These are phyloP conservation scores for Thelonectria olida DNA, from an alignment of 2,329 filamentous ascomycete genomes.

Conservation along the genomic window DNA sequence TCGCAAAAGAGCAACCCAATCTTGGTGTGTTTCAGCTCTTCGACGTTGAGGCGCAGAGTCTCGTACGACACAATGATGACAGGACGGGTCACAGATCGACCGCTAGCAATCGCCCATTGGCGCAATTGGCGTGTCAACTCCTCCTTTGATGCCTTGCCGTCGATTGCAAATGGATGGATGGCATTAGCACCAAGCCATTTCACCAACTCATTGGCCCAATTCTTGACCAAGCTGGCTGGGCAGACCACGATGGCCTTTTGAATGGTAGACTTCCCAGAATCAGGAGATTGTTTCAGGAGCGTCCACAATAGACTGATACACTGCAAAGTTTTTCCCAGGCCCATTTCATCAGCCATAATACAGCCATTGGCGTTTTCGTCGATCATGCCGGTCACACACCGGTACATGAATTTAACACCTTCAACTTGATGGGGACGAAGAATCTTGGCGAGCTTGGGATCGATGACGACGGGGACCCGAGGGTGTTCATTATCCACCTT, in stretches of 20 bases:
- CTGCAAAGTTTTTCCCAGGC: constrained; percentile 94
- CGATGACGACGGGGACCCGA: constrained; percentile 96
- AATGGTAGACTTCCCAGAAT: constrained; percentile 92
- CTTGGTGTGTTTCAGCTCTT: constrained; percentile 86
- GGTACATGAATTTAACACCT: constrained; percentile 97
- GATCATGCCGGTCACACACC: constrained; percentile 93
- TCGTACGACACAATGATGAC: constrained; percentile 99
- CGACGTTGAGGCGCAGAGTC: constrained; percentile 88
- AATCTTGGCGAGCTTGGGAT: constrained; percentile 88
- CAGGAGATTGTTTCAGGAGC: constrained; percentile 91
- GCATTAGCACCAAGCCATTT: constrained; percentile 97
- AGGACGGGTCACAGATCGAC: constrained; percentile 88
- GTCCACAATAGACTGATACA: constrained; percentile 99
- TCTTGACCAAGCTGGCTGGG: constrained; percentile 93
- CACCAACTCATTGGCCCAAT: constrained; percentile 96
- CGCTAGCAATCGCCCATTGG: constrained; percentile 93
- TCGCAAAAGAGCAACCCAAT: constrained; percentile 96
- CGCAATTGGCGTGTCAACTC: constrained; percentile 89
- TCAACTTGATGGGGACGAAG: constrained; percentile 97
- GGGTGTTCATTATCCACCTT: constrained; percentile 82
- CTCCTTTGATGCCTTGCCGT: constrained; percentile 95
- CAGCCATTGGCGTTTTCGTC: constrained; percentile 94
- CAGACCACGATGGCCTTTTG: constrained; percentile 98
- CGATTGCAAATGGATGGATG: constrained; percentile 92
- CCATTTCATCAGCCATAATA: constrained; percentile 99